A percentile compares a stretch with the other conserved stretches of the same genome.
Conservation (phyloP, 768 basidiomycete genomes). For the Mrakia blollopis region DNA sequence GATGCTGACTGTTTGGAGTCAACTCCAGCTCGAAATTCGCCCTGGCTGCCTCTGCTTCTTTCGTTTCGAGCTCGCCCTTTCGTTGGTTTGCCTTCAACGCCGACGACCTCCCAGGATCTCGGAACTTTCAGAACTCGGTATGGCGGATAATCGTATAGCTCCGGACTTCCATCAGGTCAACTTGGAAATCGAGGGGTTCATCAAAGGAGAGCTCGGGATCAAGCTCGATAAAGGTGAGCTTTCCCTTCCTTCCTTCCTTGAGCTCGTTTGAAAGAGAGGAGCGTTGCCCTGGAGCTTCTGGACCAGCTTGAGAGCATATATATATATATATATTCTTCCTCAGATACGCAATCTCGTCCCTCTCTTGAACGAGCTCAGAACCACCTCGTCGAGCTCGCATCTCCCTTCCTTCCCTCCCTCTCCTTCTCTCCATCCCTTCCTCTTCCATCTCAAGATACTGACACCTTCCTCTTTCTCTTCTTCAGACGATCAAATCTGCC, state of each 20-base stretch:
- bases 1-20: neutral
- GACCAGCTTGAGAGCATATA: neutral
- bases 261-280: neutral
- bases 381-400: neutral
- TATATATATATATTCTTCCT: neutral
- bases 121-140: neutral
- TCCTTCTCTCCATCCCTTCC: neutral
- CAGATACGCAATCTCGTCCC: neutral
- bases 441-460: no score
- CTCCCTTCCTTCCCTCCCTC: neutral
- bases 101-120: neutral
- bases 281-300: neutral
- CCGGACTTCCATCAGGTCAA: slow-evolving; percentile 95
- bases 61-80: neutral
- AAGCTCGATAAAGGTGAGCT: slow-evolving; percentile 83
- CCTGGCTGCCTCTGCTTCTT: no score
- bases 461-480: neutral
- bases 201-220: slow-evolving; percentile 74
- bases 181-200: slow-evolving; percentile 69
- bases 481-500: slow-evolving; percentile 89
- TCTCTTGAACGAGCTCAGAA: neutral
- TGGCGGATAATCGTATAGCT: slow-evolving; percentile 56
- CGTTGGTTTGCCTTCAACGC: neutral
- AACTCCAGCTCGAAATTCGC: neutral
- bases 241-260: neutral